Evolutionary conservation across 352 stramenopile genomes (phyloP), one percentile per base, ranked within the genome.

Genomic region (Globisporangium megalacanthum): DNA sequence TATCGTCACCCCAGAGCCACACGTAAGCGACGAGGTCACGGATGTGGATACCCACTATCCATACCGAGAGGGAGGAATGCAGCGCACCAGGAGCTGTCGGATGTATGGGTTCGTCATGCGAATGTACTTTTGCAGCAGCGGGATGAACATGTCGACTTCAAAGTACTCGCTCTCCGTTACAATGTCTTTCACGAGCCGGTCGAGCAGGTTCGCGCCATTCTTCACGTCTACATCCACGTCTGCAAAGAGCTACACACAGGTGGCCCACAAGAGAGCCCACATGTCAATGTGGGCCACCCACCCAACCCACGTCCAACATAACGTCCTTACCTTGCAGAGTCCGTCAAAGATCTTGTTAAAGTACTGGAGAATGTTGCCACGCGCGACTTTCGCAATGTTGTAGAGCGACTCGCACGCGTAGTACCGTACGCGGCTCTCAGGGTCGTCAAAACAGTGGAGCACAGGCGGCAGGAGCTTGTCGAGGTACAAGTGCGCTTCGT

Each of bases 331-430:
- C 59, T 93, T 91, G 69, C 83, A 93, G 20, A 93, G 68, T 0
- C 97, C 97, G 66, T 99, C 97, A 66, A 99, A 99, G 62, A 99
- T 99, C 70, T 98, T 91, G 77, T 99, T 99, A 66, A 99, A 99
- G 70, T 99, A 99, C 56, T 83, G 69, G 37, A 99, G 70, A 39
- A 99, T 98, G 53, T 92, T 79, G 15, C 90, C 86, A 14, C 97
- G 74, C 8, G 97, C 95, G 49, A 97, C 89, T 71, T 99, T 99
- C 41, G 96, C 96, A 69, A 99, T 99, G 75, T 99, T 99, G 83
- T 99, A 99, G 36, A 99, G 76, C 49, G 84, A 95, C 72, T 99
- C 98, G 69, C 97, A 99, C 4, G 97, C 97, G 71, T 99, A 99
- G 76, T 99, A 99, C 17, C 95, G 79, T 33, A 98, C 97, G 52